Base-by-base conservation (phyloP, 75 land plant genomes). In the Isoetes taiwanensis region DNA sequence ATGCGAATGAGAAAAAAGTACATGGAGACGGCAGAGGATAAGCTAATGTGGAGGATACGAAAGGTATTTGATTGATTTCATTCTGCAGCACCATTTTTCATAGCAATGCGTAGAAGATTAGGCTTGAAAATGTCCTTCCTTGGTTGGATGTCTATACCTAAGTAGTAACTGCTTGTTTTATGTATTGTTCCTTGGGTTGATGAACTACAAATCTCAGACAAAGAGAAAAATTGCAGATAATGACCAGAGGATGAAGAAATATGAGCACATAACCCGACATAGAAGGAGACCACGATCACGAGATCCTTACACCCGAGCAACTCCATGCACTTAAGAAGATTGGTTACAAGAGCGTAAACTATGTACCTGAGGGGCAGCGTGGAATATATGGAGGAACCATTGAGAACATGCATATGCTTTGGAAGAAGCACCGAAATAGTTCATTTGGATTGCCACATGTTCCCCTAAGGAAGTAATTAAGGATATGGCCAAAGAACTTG, bases 381-480 rank as follows among this genome's bases (percentile, higher is more conserved):
- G 99, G 99, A 57, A 88, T 94, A 25, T 94, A 79, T 72, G 99
- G 99, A 43, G 99, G 99, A 24, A 89, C 94, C 14, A 89, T 94
- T n/a, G 88, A 81, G 61, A 94, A 94, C 57, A 84, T 94, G 86
- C 99, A 94, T 64, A 65, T 87, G 43, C 99, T 88, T 54, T 94
- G 99, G 99, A 94, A 94, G 75, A 84, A 81, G 57, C 96, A 94
- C 67, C 67, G 99, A 94, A 64, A 94, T 96, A 32, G 95, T 88
- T 37, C 99, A 85, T 72, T 78, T 94, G 32, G 83, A 78, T 57
- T 84, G 88, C 70, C 83, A 88, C 50, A 88, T 75, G 29, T 89
- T 84, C 42, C 54, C 86, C 90, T 4, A 84, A 84, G 60, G 95
- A 88, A 57, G 82, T 84, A 53, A 84, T 94, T 28, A 79, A 73